Evolutionary conservation across 2,329 filamentous ascomycete genomes (phyloP).

Genomic region (Fusarium xyrophilum): DNA sequence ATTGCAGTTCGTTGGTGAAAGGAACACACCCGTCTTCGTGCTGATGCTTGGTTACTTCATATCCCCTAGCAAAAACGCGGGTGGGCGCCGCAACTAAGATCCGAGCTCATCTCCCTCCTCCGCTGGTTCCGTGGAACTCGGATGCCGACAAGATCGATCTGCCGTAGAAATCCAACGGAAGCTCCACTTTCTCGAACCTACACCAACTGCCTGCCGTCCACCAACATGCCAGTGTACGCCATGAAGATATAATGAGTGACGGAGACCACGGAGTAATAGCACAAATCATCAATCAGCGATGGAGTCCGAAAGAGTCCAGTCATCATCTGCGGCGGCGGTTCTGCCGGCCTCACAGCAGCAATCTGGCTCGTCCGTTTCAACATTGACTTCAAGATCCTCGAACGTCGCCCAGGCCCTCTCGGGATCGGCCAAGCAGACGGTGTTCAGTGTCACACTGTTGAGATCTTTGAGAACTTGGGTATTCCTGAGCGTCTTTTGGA

Average conservation of each 20-base stretch:
- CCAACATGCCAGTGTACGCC: neutral
- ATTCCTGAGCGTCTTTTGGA: conserved; percentile 69
- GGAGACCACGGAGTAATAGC: accelerated
- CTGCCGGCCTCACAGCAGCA: conserved; percentile 17
- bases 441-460: conserved; percentile 68
- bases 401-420: neutral
- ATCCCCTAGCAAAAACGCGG: neutral
- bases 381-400: conserved; percentile 14
- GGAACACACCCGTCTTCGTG: too few species aligned
- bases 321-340: conserved; percentile 14
- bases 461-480: conserved; percentile 76
- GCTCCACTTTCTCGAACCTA: neutral
- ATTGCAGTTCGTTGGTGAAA: too few species aligned
- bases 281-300: neutral
- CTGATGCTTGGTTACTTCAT: too few species aligned
- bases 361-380: conserved; percentile 14
- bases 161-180: neutral
- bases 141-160: conserved; percentile 12
- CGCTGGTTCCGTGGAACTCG: neutral
- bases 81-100: neutral
- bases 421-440: conserved; percentile 53
- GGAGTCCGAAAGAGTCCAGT: conserved; percentile 6
- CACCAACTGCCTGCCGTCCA: neutral
- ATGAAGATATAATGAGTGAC: neutral
- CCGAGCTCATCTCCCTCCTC: neutral